phyloP scores from a whole-genome alignment of 495 filamentous ascomycete genomes.

The Penicillium crystallinum region DNA sequence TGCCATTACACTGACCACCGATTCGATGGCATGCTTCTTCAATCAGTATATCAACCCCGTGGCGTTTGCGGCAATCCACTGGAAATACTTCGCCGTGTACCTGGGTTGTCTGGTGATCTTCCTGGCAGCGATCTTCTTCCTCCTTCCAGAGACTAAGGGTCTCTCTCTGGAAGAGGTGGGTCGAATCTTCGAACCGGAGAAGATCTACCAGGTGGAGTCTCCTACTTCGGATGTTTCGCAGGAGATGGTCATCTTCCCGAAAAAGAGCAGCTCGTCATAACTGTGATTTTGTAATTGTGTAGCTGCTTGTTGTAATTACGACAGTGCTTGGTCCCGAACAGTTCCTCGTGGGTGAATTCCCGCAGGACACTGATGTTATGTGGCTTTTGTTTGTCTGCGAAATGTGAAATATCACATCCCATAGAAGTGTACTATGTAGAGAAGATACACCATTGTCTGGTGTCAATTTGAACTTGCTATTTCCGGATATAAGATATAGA shows the following conservation, averaged over 20 bases:
- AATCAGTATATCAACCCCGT: slow-evolving; percentile 54
- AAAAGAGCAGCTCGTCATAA: slow-evolving; percentile 5
- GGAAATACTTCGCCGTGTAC: slow-evolving; percentile 57
- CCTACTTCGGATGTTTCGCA: not conserved
- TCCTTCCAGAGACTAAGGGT: slow-evolving; percentile 59
- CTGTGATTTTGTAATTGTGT: not conserved
- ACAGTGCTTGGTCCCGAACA: slow-evolving; percentile 6
- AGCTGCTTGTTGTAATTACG: slow-evolving; percentile 14
- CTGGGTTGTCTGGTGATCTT: slow-evolving; percentile 51
- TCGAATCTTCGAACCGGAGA: slow-evolving; percentile 45
- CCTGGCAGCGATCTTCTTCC: slow-evolving; percentile 52
- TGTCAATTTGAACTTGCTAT: not conserved
- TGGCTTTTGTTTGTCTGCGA: slow-evolving; percentile 2
- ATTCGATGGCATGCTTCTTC: slow-evolving; percentile 51
- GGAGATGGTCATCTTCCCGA: not conserved
- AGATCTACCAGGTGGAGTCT: not conserved
- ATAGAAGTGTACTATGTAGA: slow-evolving; percentile 10
- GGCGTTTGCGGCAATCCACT: slow-evolving; percentile 39
- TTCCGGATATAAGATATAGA: not conserved
- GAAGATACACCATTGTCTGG: not conserved
- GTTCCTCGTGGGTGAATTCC: not conserved
- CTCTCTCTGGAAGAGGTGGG: slow-evolving; percentile 58
- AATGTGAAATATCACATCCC: slow-evolving; percentile 1
- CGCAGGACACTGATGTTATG: slow-evolving; percentile 3
- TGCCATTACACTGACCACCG: slow-evolving; percentile 55